phyloP scores from a whole-genome alignment of 768 basidiomycete genomes.

The Cubamyces sp. region DNA sequence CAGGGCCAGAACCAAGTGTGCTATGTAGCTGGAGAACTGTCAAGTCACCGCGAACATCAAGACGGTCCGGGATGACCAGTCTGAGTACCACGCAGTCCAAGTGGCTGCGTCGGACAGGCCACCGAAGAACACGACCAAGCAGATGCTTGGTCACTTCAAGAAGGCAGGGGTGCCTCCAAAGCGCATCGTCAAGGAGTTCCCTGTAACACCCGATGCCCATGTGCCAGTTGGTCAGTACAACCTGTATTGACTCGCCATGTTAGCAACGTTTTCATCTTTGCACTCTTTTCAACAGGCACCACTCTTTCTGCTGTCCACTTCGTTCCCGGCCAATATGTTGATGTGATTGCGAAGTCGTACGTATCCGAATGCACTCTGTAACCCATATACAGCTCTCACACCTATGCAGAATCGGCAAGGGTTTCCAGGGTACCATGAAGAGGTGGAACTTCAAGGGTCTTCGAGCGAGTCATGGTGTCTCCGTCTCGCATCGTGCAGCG shows the following conservation, averaged over 20 bases:
- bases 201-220: constrained; percentile 86
- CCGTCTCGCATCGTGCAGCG: constrained; percentile 88
- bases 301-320: constrained; percentile 91
- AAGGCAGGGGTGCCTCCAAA: constrained; percentile 85
- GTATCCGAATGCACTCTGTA: constrained; percentile 35
- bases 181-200: constrained; percentile 84
- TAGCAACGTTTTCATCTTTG: background rate
- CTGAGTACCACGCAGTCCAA: constrained; percentile 90
- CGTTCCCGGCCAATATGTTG: constrained; percentile 95
- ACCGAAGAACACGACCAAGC: constrained; percentile 69
- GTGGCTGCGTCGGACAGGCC: constrained; percentile 82
- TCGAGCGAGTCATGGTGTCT: constrained; percentile 94
- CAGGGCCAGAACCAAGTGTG: constrained; percentile 22
- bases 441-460: constrained; percentile 92
- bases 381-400: background rate
- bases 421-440: constrained; percentile 97
- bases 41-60: constrained; percentile 84
- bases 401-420: constrained; percentile 83
- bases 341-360: constrained; percentile 89
- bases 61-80: constrained; percentile 63
- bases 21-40: constrained; percentile 75
- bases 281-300: constrained; percentile 58
- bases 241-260: background rate
- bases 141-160: constrained; percentile 89
- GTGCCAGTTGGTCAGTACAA: constrained; percentile 77